Conservation (phyloP, 2,329 filamentous ascomycete genomes). For the Cordyceps pruinosa region DNA sequence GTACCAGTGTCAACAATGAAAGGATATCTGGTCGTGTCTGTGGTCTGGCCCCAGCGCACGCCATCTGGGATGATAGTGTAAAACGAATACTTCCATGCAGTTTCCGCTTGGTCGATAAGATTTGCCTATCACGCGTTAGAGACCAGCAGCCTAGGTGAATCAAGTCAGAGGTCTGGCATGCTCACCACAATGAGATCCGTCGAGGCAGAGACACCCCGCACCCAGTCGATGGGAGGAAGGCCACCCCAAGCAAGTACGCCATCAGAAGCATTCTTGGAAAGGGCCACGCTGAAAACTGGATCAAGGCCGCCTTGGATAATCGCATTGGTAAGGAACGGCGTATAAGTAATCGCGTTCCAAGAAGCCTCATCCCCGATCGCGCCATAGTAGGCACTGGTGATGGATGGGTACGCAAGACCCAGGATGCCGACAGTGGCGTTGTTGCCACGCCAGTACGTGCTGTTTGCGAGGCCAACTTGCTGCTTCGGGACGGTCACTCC, state of each 20-base stretch:
- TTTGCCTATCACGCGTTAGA: slow-evolving; percentile 32
- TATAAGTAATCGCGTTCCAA: slow-evolving; percentile 36
- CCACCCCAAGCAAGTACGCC: slow-evolving; percentile 43
- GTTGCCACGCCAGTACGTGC: slow-evolving; percentile 45
- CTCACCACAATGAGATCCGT: slow-evolving; percentile 42
- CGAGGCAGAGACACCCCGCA: slow-evolving; percentile 23
- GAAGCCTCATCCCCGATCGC: slow-evolving; percentile 30
- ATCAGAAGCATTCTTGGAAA: slow-evolving; percentile 38
- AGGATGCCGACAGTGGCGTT: slow-evolving; percentile 45
- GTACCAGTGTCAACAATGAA: slow-evolving; percentile 48
- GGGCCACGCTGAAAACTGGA: slow-evolving; percentile 42
- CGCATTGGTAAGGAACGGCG: slow-evolving; percentile 43
- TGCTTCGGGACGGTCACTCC: slow-evolving; percentile 38
- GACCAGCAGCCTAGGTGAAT: not conserved
- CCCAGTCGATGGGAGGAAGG: slow-evolving; percentile 32
- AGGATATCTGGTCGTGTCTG: slow-evolving; percentile 36
- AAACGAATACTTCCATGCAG: slow-evolving; percentile 41
- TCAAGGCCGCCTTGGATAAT: slow-evolving; percentile 38
- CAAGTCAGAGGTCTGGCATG: not conserved
- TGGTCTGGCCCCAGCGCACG: slow-evolving; percentile 36
- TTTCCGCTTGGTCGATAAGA: slow-evolving; percentile 30
- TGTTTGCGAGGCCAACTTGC: slow-evolving; percentile 42
- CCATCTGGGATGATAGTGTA: slow-evolving; percentile 48
- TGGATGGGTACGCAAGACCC: slow-evolving; percentile 43
- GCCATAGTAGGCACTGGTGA: slow-evolving; percentile 43